Conservation (phyloP, 352 stramenopile genomes). For the Globisporangium barbulae region DNA sequence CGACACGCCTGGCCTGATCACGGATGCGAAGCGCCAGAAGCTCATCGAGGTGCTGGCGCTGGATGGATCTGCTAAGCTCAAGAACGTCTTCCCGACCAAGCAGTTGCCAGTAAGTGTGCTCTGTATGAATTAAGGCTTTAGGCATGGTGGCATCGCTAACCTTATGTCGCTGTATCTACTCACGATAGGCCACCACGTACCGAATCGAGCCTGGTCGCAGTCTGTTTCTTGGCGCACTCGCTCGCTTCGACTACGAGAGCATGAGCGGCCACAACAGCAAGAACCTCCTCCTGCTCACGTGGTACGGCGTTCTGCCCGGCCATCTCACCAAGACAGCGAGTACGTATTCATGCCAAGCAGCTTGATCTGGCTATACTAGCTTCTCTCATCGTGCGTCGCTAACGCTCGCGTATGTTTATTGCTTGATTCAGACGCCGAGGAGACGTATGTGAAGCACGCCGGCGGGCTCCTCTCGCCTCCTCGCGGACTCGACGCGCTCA, state of each 20-base stretch:
- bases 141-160: not conserved
- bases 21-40: constrained; percentile 71
- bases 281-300: constrained; percentile 71
- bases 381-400: not conserved
- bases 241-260: constrained; percentile 74
- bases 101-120: constrained; percentile 47
- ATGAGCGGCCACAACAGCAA: constrained; percentile 34
- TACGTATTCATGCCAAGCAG: constrained; percentile 29
- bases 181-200: constrained; percentile 58
- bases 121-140: not conserved
- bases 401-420: not conserved
- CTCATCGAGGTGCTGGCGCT: constrained; percentile 76
- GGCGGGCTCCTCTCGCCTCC: constrained; percentile 74
- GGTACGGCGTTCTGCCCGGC: constrained; percentile 81
- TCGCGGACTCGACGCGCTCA: constrained; percentile 71
- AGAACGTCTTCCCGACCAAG: constrained; percentile 77
- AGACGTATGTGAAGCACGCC: constrained; percentile 78
- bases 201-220: constrained; percentile 61
- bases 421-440: constrained; percentile 42
- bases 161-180: not conserved
- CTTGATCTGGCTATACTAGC: not conserved
- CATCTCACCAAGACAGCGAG: constrained; percentile 78
- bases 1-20: constrained; percentile 79
- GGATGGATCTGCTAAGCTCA: constrained; percentile 57
- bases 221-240: constrained; percentile 75